Conservation (phyloP, 2,329 filamentous ascomycete species). For the Lizonia empirigonia region DNA sequence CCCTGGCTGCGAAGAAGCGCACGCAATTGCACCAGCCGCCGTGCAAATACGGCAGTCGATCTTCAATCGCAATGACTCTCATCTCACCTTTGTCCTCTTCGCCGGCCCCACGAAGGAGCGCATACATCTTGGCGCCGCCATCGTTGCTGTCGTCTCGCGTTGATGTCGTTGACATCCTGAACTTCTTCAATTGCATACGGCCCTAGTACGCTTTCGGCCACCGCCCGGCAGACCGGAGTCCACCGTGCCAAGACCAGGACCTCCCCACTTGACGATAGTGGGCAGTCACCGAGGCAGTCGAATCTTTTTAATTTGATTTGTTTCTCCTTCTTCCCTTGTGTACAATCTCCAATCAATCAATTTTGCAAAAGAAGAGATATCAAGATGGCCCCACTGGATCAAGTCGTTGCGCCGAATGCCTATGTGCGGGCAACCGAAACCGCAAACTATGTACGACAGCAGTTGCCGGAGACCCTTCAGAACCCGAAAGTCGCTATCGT, state of each 20-base stretch:
- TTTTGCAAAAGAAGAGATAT: too few species aligned
- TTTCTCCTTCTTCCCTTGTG: background rate
- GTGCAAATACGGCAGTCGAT: background rate
- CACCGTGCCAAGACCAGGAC: slow-evolving; percentile 34
- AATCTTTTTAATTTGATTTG: background rate
- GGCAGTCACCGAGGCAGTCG: slow-evolving; percentile 15
- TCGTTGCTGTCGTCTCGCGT: slow-evolving; percentile 36
- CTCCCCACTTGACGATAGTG: slow-evolving; percentile 34
- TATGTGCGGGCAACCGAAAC: slow-evolving; percentile 57
- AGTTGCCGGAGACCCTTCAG: slow-evolving; percentile 57
- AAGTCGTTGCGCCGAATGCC: slow-evolving; percentile 38
- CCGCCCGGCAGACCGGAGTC: slow-evolving; percentile 40
- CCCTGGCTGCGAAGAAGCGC: background rate
- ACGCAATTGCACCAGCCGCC: too few species aligned
- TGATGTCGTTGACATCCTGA: slow-evolving; percentile 16
- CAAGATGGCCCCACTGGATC: slow-evolving; percentile 14
- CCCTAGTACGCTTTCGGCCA: slow-evolving; percentile 31
- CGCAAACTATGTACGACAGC: slow-evolving; percentile 55
- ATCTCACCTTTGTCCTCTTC: slow-evolving; percentile 51
- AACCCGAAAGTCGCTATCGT: slow-evolving; percentile 66
- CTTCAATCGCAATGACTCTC: background rate
- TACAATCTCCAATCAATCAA: background rate
- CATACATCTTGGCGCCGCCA: slow-evolving; percentile 53
- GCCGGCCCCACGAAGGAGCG: slow-evolving; percentile 51
- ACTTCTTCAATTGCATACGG: slow-evolving; percentile 28